Evolutionary conservation across 208 protist species (phyloP).

Genomic region (Acanthamoeba pearcei): DNA sequence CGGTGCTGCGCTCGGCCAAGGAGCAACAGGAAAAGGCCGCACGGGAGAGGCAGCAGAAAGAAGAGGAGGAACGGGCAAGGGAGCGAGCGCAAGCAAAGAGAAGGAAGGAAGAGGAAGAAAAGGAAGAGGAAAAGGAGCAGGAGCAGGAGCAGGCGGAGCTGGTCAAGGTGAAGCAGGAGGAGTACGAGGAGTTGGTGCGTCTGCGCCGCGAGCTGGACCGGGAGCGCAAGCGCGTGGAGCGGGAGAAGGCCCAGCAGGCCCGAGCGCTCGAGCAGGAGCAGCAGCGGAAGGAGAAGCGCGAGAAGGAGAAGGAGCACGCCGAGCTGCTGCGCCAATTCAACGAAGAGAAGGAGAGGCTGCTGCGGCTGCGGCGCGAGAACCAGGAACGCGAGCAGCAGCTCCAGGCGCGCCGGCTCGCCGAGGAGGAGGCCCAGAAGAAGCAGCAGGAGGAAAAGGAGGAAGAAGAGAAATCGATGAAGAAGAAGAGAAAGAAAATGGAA

Average conservation of each 20-base stretch:
- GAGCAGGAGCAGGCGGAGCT: neutral
- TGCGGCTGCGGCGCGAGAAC: neutral
- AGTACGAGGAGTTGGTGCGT: neutral
- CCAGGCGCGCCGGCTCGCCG: neutral
- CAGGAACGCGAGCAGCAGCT: conserved; percentile 5
- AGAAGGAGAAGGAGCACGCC: neutral
- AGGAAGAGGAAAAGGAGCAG: neutral
- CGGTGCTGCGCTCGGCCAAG: conserved; percentile 12
- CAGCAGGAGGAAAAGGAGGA: neutral
- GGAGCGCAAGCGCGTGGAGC: neutral
- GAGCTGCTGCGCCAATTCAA: neutral
- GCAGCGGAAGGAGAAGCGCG: neutral
- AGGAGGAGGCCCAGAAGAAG: too few relatives aligned
- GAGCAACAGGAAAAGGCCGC: conserved; percentile 10
- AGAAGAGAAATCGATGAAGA: neutral
- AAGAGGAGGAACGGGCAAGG: neutral
- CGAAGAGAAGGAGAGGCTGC: neutral
- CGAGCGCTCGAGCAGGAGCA: neutral
- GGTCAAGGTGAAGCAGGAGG: neutral
- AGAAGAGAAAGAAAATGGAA: neutral
- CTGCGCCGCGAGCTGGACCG: neutral
- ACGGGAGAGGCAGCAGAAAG: neutral
- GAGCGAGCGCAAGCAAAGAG: neutral
- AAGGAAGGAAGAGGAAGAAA: neutral
- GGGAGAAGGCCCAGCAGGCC: neutral